Evolutionary conservation across 345 rosid genomes (phyloP).

Genomic region (Firmiana major): DNA sequence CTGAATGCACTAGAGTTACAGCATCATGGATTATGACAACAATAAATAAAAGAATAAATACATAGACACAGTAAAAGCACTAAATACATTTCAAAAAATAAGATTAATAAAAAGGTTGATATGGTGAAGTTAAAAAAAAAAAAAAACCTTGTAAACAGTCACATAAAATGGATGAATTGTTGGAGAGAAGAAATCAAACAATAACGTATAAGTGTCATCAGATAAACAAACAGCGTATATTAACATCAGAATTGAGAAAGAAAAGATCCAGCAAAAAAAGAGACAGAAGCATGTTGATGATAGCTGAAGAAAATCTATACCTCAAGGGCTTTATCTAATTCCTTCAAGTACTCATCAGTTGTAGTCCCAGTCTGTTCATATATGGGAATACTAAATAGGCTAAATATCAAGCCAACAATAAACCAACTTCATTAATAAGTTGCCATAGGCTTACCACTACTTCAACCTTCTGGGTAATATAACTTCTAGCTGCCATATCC

Average conservation of each 20-base stretch:
- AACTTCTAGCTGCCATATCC: slow-evolving; percentile 76
- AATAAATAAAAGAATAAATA: neutral
- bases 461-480: slow-evolving; percentile 77
- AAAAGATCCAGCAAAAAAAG: slow-evolving; percentile 1
- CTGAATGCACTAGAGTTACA: neutral
- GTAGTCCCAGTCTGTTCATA: slow-evolving; percentile 68
- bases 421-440: slow-evolving; percentile 7
- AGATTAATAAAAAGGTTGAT: neutral
- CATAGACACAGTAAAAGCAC: neutral
- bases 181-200: neutral
- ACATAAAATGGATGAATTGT: neutral
- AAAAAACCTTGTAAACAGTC: neutral
- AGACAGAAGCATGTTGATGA: neutral
- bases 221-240: neutral
- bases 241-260: neutral
- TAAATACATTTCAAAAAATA: neutral
- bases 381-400: slow-evolving; percentile 8
- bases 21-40: neutral
- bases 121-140: neutral
- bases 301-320: slow-evolving; percentile 31
- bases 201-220: neutral
- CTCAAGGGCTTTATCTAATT: slow-evolving; percentile 85
- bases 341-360: slow-evolving; percentile 64
- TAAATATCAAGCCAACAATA: slow-evolving; percentile 14
- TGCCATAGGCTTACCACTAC: slow-evolving; percentile 46